Evolutionary conservation across 2,329 filamentous ascomycete genomes (phyloP).

Genomic region (Coccinonectria pachysandricola): DNA sequence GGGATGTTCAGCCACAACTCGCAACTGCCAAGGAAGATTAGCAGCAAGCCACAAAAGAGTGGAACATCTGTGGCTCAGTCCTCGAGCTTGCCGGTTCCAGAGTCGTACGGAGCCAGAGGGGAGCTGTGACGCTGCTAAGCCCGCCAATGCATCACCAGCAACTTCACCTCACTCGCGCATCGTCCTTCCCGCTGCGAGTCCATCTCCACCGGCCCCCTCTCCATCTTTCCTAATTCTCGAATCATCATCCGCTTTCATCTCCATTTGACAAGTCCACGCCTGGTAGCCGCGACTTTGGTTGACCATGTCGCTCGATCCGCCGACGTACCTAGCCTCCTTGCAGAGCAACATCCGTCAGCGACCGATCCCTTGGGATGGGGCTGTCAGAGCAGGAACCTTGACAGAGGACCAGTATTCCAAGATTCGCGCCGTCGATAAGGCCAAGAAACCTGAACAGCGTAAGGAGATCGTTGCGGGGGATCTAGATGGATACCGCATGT

Average conservation of each 20-base stretch:
- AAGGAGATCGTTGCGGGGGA: slow-evolving; percentile 73
- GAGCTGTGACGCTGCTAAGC: neutral
- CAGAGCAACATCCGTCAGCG: slow-evolving; percentile 96
- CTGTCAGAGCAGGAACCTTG: slow-evolving; percentile 84
- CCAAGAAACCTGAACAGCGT: slow-evolving; percentile 74
- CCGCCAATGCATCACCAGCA: neutral
- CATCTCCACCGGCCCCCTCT: slow-evolving; percentile 5
- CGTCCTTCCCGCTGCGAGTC: too few relatives aligned
- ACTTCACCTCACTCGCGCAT: neutral
- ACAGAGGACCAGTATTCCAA: slow-evolving; percentile 89
- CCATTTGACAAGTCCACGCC: slow-evolving; percentile 8
- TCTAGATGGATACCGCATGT: slow-evolving; percentile 64
- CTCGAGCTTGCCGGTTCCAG: too few relatives aligned
- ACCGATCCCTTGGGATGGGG: slow-evolving; percentile 96
- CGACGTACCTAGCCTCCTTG: slow-evolving; percentile 72
- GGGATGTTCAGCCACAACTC: too few relatives aligned
- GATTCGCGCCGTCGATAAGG: slow-evolving; percentile 95
- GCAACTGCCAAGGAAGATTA: too few relatives aligned
- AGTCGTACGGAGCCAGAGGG: too few relatives aligned
- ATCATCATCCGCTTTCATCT: slow-evolving; percentile 4
- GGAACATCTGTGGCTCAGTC: too few relatives aligned
- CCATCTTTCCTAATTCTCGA: slow-evolving; percentile 4
- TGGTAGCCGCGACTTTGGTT: slow-evolving; percentile 18
- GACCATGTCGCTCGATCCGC: slow-evolving; percentile 81
- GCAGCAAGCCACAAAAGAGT: too few relatives aligned